These are phyloP conservation scores for Pyrenochaeta sp. DNA, from an alignment of 2,329 filamentous ascomycete species.

Conservation along the genomic window DNA sequence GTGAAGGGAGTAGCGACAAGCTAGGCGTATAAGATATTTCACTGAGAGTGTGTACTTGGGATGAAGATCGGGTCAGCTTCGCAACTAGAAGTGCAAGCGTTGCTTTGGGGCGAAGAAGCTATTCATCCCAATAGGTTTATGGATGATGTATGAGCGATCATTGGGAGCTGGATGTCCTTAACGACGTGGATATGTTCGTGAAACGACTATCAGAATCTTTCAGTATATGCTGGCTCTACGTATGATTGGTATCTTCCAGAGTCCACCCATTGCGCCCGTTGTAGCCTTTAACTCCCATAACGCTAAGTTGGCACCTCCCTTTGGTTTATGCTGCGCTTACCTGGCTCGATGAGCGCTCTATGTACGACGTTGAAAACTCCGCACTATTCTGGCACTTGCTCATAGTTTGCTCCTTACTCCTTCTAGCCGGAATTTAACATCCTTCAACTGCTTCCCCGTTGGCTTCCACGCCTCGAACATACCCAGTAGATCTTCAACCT, in stretches of 20 bases:
- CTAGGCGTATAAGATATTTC: neutral
- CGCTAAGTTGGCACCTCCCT: neutral
- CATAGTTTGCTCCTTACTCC: conserved; percentile 85
- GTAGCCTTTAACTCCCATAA: neutral
- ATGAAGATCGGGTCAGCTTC: neutral
- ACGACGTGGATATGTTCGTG: neutral
- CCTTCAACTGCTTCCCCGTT: conserved; percentile 86
- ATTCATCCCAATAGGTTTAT: no score
- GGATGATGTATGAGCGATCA: neutral
- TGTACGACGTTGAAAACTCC: neutral
- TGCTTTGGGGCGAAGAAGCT: no score
- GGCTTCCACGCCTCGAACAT: conserved; percentile 97
- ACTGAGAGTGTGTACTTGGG: neutral
- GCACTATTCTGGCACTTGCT: neutral
- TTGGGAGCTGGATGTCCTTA: neutral
- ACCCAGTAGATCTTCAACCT: conserved; percentile 79
- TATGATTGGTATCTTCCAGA: conserved; percentile 2
- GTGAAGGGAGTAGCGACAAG: conserved; percentile 7
- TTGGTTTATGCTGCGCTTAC: neutral
- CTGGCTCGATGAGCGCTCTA: neutral
- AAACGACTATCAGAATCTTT: neutral
- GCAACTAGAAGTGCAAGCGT: neutral
- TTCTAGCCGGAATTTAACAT: conserved; percentile 94
- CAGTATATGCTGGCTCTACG: conserved; percentile 1
- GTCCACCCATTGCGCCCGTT: conserved; percentile 1